phyloP scores from a whole-genome alignment of 352 stramenopile genomes.

The Plasmopara halstedii region DNA sequence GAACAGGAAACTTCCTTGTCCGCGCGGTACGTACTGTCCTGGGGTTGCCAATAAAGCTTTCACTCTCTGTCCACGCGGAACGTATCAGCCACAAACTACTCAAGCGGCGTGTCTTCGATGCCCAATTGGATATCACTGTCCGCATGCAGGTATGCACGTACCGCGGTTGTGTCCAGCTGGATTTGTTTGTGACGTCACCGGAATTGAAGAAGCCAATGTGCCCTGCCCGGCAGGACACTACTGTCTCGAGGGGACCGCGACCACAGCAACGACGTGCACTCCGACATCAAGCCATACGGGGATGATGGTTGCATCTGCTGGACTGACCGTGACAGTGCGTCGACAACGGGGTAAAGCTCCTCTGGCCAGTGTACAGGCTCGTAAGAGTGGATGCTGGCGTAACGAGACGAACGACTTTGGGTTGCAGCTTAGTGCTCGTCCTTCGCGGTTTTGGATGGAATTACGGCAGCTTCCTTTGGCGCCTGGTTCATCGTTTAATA shows the following conservation, averaged over 20 bases:
- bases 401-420: conserved; percentile 95
- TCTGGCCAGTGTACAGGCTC: conserved; percentile 43
- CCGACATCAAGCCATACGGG: conserved; percentile 26
- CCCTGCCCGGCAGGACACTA: conserved; percentile 94
- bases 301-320: conserved; percentile 29
- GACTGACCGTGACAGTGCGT: conserved; percentile 35
- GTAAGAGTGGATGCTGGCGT: conserved; percentile 89
- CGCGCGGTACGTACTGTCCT: conserved; percentile 69
- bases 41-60: conserved; percentile 86
- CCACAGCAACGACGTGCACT: conserved; percentile 85
- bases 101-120: conserved; percentile 88
- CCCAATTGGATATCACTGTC: conserved; percentile 93
- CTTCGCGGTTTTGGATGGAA: conserved; percentile 92
- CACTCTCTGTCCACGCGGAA: conserved; percentile 90
- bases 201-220: conserved; percentile 86
- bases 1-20: conserved; percentile 44
- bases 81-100: conserved; percentile 83
- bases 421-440: conserved; percentile 80
- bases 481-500: conserved; percentile 50
- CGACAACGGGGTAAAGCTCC: conserved; percentile 17
- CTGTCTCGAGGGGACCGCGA: conserved; percentile 94
- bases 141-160: conserved; percentile 88
- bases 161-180: conserved; percentile 91
- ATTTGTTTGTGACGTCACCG: conserved; percentile 93
- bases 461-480: conserved; percentile 85